These are phyloP conservation scores for Phaeoacremonium minimum DNA, from an alignment of 2,329 filamentous ascomycete species.

Conservation along the genomic window DNA sequence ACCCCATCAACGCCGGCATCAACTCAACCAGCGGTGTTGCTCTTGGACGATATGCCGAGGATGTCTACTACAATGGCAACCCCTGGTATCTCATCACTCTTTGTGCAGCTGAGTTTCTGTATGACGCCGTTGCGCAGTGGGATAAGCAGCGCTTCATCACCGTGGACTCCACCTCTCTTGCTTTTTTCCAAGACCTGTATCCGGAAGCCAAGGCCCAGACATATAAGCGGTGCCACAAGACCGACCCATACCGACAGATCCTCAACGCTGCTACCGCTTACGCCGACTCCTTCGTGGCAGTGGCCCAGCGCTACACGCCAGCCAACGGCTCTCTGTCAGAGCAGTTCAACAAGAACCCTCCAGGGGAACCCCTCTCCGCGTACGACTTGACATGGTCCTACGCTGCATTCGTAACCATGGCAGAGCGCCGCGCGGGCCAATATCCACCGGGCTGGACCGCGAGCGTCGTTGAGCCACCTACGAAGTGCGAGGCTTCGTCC, in stretches of 20 bases:
- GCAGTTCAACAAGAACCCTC: constrained; percentile 38
- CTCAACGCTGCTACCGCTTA: constrained; percentile 43
- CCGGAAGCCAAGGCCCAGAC: constrained; percentile 40
- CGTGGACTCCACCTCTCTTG: constrained; percentile 45
- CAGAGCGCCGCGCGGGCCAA: constrained; percentile 29
- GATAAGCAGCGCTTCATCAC: constrained; percentile 37
- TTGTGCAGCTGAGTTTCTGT: constrained; percentile 54
- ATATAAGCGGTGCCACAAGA: constrained; percentile 32
- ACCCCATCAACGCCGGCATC: constrained; percentile 46
- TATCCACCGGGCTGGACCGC: constrained; percentile 23
- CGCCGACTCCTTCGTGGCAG: constrained; percentile 48
- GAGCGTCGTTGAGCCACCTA: constrained; percentile 15
- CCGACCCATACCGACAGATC: constrained; percentile 32
- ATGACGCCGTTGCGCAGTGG: constrained; percentile 53
- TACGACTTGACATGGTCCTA: constrained; percentile 49
- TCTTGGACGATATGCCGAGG: constrained; percentile 42
- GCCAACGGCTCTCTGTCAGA: constrained; percentile 41
- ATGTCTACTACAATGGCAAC: constrained; percentile 52
- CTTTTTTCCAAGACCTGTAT: constrained; percentile 51
- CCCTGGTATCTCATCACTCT: constrained; percentile 55
- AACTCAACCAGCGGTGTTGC: constrained; percentile 36
- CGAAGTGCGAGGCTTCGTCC: constrained; percentile 18
- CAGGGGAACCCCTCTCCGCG: constrained; percentile 35
- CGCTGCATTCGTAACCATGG: constrained; percentile 42
- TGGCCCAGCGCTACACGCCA: constrained; percentile 42